phyloP scores from a whole-genome alignment of 345 rosid species.

The Citrus mangshanensis region DNA sequence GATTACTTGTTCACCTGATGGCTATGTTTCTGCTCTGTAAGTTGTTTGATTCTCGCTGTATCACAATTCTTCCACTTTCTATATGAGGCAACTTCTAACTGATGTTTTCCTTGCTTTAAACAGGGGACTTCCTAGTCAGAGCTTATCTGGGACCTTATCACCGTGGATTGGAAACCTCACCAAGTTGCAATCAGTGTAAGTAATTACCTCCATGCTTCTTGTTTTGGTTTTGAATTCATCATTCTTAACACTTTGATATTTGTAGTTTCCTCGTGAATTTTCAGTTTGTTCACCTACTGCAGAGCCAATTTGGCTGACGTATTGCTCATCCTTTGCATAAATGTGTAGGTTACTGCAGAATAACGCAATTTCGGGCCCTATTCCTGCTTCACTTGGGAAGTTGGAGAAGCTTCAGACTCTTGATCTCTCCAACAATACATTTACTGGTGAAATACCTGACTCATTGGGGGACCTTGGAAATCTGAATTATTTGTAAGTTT shows the following conservation, averaged over 20 bases:
- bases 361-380: constrained; percentile 79
- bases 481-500: constrained; percentile 82
- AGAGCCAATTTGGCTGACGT: background rate
- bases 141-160: constrained; percentile 88
- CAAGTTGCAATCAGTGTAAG: constrained; percentile 84
- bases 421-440: constrained; percentile 87
- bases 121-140: constrained; percentile 97
- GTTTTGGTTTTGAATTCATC: background rate
- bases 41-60: constrained; percentile 23
- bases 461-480: constrained; percentile 74
- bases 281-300: background rate
- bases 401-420: constrained; percentile 84
- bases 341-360: constrained; percentile 87
- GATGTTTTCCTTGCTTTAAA: constrained; percentile 9
- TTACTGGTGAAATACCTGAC: constrained; percentile 68
- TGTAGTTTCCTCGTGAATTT: background rate
- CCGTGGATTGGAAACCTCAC: constrained; percentile 84
- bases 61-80: background rate
- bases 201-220: constrained; percentile 13
- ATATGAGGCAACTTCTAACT: background rate
- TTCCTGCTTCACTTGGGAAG: constrained; percentile 80
- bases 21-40: constrained; percentile 88
- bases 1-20: constrained; percentile 83
- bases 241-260: background rate
- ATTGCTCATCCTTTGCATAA: background rate